A percentile compares a stretch with the other conserved stretches of the same genome.
Evolutionary conservation across 805 yeast genomes (phyloP).

Genomic region (Ogataea naganishii): DNA sequence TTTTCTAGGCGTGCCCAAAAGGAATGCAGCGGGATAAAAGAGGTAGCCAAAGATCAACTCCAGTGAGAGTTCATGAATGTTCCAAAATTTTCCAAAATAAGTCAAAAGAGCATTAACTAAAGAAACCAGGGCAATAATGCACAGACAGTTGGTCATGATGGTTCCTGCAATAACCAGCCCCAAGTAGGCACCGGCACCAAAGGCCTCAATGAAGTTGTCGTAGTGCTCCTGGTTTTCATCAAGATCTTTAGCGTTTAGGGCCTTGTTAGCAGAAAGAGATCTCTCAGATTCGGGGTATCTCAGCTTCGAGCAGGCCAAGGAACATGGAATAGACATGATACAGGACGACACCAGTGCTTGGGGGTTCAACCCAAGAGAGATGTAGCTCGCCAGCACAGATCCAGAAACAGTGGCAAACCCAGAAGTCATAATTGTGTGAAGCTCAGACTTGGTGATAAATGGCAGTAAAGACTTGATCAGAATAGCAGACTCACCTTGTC

Average conservation of each 20-base stretch:
- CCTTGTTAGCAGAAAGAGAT: conserved; percentile 40
- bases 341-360: conserved; percentile 59
- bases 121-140: conserved; percentile 54
- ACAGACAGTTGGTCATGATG: conserved; percentile 47
- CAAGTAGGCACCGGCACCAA: conserved; percentile 39
- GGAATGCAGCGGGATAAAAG: conserved; percentile 51
- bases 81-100: conserved; percentile 60
- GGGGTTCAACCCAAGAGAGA: conserved; percentile 53
- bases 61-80: conserved; percentile 40
- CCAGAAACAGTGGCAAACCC: conserved; percentile 62
- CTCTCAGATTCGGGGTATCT: conserved; percentile 52
- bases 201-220: conserved; percentile 36
- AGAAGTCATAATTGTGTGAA: conserved; percentile 53
- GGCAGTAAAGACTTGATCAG: conserved; percentile 52
- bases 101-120: conserved; percentile 45
- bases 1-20: conserved; percentile 45
- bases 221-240: conserved; percentile 26
- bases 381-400: conserved; percentile 52
- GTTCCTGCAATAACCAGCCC: conserved; percentile 51
- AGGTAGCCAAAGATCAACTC: conserved; percentile 50
- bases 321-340: conserved; percentile 62
- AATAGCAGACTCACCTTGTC: conserved; percentile 59
- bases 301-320: conserved; percentile 50
- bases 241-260: conserved; percentile 37
- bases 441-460: conserved; percentile 49